Percentiles rank a stretch among this genome's conserved stretches.
Evolutionary conservation across 1,284 basidiomycete species (phyloP).

Genomic region (Cutaneotrichosporon arboriforme): DNA sequence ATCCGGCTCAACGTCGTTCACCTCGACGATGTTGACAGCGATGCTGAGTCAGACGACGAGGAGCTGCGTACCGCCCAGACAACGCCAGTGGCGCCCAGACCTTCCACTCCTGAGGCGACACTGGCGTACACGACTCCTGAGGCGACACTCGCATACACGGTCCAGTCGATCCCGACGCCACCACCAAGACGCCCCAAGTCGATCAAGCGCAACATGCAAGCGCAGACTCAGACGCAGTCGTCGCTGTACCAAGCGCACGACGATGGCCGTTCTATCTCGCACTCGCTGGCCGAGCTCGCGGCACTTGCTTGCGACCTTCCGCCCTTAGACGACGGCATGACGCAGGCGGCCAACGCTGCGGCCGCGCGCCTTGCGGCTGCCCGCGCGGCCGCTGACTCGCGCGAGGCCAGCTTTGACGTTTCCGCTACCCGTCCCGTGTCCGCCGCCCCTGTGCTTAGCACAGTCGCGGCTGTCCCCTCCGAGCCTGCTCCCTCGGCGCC

Average conservation of each 20-base stretch:
- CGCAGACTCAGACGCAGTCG: not conserved
- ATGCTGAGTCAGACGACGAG: constrained; percentile 8
- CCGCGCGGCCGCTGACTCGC: constrained; percentile 2
- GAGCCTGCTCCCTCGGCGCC: not conserved
- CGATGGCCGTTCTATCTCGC: constrained; percentile 18
- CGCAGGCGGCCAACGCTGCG: constrained; percentile 5
- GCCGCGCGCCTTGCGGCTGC: constrained; percentile 9
- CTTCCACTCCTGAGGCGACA: not conserved
- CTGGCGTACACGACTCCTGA: not conserved
- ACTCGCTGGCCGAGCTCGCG: constrained; percentile 18
- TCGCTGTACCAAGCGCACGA: constrained; percentile 16
- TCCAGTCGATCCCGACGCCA: not conserved
- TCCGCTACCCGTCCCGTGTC: not conserved
- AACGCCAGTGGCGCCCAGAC: not conserved
- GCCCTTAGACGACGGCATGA: constrained; percentile 10
- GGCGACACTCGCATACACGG: not conserved
- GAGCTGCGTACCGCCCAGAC: constrained; percentile 2
- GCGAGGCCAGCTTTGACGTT: not conserved
- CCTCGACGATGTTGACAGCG: constrained; percentile 11
- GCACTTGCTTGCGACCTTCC: constrained; percentile 17
- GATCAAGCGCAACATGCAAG: constrained; percentile 5
- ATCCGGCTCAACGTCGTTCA: constrained; percentile 2
- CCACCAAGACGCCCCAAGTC: constrained; percentile 7
- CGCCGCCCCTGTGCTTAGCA: not conserved
- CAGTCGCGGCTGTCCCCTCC: not conserved